Percentiles rank a stretch among this genome's conserved stretches.
These are phyloP conservation scores for Ehretia macrophylla DNA, from an alignment of 257 asterid species.

Conservation along the genomic window DNA sequence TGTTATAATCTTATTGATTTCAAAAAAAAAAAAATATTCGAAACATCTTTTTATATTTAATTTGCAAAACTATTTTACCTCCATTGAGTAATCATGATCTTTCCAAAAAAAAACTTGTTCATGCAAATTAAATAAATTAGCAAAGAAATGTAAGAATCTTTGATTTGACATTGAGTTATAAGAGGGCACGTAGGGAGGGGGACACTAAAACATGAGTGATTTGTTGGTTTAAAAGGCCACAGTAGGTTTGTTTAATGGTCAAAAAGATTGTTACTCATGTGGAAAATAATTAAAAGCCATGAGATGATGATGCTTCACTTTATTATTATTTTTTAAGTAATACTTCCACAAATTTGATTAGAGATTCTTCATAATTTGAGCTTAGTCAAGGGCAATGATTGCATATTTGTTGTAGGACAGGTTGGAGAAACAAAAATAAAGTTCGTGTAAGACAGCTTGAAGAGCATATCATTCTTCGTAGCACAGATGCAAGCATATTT, in stretches of 20 bases:
- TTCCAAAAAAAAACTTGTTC: too few species aligned
- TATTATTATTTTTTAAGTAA: neutral
- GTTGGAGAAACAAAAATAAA: conserved; percentile 2
- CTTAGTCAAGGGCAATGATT: conserved; percentile 24
- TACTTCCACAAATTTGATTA: conserved; percentile 3
- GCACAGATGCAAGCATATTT: neutral
- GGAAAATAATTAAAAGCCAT: conserved; percentile 13
- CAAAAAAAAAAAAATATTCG: too few species aligned
- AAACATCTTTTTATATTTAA: too few species aligned
- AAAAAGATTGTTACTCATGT: conserved; percentile 14
- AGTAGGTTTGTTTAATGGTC: conserved; percentile 16
- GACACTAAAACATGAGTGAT: neutral
- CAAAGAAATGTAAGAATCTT: neutral
- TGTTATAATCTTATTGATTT: too few species aligned
- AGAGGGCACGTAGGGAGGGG: too few species aligned
- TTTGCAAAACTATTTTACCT: too few species aligned
- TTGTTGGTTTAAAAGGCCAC: conserved; percentile 4
- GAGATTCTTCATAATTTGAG: conserved; percentile 12
- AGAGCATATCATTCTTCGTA: neutral
- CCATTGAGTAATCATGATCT: too few species aligned
- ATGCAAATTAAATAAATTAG: neutral
- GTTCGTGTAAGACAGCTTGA: neutral
- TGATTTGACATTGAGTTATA: neutral
- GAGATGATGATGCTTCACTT: neutral
- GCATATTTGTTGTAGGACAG: conserved; percentile 18